A percentile compares a stretch with the other conserved stretches of the same genome.
These are phyloP conservation scores for Apophysomyces variabilis DNA, from an alignment of 371 early-diverging fungal genomes.

Conservation along the genomic window DNA sequence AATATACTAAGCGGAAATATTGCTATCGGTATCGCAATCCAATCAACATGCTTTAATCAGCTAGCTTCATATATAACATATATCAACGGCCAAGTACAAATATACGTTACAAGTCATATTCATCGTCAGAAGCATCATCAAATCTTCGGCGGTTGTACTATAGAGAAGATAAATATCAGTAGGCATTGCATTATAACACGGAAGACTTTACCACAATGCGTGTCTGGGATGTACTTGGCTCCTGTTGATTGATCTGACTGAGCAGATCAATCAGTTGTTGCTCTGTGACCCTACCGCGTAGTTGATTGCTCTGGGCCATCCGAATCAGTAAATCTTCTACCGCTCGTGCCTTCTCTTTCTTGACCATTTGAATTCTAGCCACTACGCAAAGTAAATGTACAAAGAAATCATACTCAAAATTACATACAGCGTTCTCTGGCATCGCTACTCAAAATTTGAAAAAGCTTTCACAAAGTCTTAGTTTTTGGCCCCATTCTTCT, in stretches of 20 bases:
- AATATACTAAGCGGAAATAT: too few relatives aligned
- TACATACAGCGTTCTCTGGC: constrained; percentile 85
- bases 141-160: constrained; percentile 67
- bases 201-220: constrained; percentile 76
- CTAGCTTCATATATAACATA: too few relatives aligned
- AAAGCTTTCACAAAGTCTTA: constrained; percentile 51
- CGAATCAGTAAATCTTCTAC: constrained; percentile 90
- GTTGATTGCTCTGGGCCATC: constrained; percentile 87
- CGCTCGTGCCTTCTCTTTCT: constrained; percentile 85
- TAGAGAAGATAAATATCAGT: not conserved
- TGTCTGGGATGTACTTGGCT: constrained; percentile 60
- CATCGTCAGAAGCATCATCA: constrained; percentile 72
- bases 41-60: too few relatives aligned
- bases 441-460: constrained; percentile 81
- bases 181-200: not conserved
- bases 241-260: constrained; percentile 81
- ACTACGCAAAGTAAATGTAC: constrained; percentile 47
- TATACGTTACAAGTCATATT: constrained; percentile 62
- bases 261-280: constrained; percentile 84
- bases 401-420: not conserved
- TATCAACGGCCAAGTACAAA: too few relatives aligned
- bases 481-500: not conserved
- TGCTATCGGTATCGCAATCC: too few relatives aligned
- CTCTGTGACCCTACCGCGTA: constrained; percentile 83
- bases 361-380: constrained; percentile 89